Conservation (phyloP, 108 stramenopile species). For the Schizochytrium sp. region DNA sequence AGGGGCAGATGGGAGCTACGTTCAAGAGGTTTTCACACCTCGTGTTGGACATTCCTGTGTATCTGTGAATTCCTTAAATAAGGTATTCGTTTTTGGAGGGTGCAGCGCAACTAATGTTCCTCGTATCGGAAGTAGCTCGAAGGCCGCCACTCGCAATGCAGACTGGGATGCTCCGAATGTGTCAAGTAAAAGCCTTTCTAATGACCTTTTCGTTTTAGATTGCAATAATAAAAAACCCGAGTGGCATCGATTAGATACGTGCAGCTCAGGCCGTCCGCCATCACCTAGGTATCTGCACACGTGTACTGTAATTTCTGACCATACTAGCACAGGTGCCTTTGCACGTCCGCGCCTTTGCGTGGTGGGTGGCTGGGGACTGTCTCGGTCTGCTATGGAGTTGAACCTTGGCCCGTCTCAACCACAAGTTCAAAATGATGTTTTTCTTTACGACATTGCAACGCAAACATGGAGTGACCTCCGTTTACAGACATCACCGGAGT, state of each 20-base stretch:
- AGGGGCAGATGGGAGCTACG: neutral
- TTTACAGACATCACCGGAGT: neutral
- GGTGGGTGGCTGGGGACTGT: neutral
- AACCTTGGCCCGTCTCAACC: neutral
- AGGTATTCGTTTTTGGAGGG: neutral
- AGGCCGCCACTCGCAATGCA: too few species aligned
- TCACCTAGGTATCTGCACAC: slow-evolving; percentile 21
- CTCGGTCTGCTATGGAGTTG: too few species aligned
- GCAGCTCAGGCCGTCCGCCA: neutral
- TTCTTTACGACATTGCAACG: neutral
- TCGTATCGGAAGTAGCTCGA: too few species aligned
- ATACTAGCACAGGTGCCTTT: neutral
- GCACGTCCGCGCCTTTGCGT: neutral
- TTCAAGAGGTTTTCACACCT: neutral
- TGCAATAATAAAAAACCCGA: neutral
- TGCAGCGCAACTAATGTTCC: neutral
- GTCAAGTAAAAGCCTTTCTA: neutral
- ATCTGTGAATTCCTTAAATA: neutral
- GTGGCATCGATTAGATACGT: neutral
- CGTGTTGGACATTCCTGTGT: neutral
- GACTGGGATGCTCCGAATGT: too few species aligned
- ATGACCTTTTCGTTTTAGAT: neutral
- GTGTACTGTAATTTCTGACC: neutral
- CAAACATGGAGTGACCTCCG: neutral
- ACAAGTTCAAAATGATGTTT: neutral